These are phyloP conservation scores for Paralagenidium karlingii DNA, from an alignment of 352 stramenopile genomes.

Conservation along the genomic window DNA sequence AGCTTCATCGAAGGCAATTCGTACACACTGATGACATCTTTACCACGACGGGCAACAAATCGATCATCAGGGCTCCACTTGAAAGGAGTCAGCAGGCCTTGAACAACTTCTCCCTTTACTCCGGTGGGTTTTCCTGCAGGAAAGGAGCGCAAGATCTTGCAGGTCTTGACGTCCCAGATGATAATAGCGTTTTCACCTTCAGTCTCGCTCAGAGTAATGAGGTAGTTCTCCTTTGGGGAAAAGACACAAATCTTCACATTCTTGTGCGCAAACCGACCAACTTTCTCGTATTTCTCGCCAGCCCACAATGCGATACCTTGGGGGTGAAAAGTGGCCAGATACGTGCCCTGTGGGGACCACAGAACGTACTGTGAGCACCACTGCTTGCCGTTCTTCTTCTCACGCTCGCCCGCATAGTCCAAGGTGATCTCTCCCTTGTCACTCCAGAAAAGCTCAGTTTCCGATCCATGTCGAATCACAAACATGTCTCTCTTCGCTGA, in stretches of 20 bases:
- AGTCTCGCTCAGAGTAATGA: constrained; percentile 94
- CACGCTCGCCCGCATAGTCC: constrained; percentile 92
- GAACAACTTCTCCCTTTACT: constrained; percentile 56
- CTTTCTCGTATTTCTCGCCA: constrained; percentile 93
- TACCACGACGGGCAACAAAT: constrained; percentile 92
- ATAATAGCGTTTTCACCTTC: constrained; percentile 92
- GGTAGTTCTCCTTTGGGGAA: constrained; percentile 93
- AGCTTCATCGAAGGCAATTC: constrained; percentile 95
- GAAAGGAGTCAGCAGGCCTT: constrained; percentile 78
- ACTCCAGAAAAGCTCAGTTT: constrained; percentile 96
- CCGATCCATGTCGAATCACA: constrained; percentile 86
- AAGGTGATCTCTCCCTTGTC: constrained; percentile 83
- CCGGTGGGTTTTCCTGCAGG: constrained; percentile 65
- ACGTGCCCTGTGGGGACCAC: constrained; percentile 95
- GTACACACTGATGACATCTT: constrained; percentile 90
- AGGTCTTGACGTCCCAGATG: constrained; percentile 91
- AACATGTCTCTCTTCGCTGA: constrained; percentile 89
- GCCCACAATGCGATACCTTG: constrained; percentile 97
- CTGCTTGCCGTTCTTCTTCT: constrained; percentile 92
- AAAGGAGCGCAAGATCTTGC: constrained; percentile 78
- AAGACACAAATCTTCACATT: constrained; percentile 94
- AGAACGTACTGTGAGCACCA: constrained; percentile 98
- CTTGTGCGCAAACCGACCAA: constrained; percentile 92
- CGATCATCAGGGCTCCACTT: constrained; percentile 95
- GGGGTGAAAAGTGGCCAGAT: constrained; percentile 96